Conservation (phyloP, 2,329 filamentous ascomycete genomes). For the Aspergillus sp. region DNA sequence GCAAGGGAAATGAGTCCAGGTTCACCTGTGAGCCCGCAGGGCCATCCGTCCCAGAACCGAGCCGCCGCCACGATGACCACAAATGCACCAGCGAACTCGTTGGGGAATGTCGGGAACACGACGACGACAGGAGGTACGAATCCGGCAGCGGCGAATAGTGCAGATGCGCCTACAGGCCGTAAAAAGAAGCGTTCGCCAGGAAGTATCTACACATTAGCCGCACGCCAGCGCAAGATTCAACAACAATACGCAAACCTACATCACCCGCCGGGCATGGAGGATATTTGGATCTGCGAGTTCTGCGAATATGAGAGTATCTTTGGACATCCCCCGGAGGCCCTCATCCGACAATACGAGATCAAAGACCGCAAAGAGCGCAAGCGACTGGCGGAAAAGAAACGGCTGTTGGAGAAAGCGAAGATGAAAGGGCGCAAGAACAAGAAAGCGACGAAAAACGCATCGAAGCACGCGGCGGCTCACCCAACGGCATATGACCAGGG, state of each 20-base stretch:
- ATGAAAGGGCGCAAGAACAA: slow-evolving; percentile 88
- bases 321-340: slow-evolving; percentile 75
- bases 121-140: slow-evolving; percentile 5
- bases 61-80: slow-evolving; percentile 15
- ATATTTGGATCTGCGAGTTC: slow-evolving; percentile 95
- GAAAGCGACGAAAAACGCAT: slow-evolving; percentile 70
- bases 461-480: slow-evolving; percentile 43
- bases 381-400: slow-evolving; percentile 78
- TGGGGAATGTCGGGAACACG: background rate
- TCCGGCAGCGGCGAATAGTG: slow-evolving; percentile 26
- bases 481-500: slow-evolving; percentile 37
- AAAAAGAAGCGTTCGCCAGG: slow-evolving; percentile 65
- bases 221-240: slow-evolving; percentile 71
- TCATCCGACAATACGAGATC: slow-evolving; percentile 90
- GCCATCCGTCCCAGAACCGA: background rate
- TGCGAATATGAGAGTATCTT: slow-evolving; percentile 98
- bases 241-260: slow-evolving; percentile 75
- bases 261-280: slow-evolving; percentile 66
- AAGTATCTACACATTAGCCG: slow-evolving; percentile 71
- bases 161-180: slow-evolving; percentile 51
- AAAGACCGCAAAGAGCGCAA: slow-evolving; percentile 85
- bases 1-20: slow-evolving; percentile 56
- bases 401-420: slow-evolving; percentile 87
- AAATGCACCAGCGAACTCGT: background rate
- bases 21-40: slow-evolving; percentile 31